A percentile compares a stretch with the other conserved stretches of the same genome.
phyloP scores from a whole-genome alignment of 305 asterid genomes.

The Fraxinus baroniana region DNA sequence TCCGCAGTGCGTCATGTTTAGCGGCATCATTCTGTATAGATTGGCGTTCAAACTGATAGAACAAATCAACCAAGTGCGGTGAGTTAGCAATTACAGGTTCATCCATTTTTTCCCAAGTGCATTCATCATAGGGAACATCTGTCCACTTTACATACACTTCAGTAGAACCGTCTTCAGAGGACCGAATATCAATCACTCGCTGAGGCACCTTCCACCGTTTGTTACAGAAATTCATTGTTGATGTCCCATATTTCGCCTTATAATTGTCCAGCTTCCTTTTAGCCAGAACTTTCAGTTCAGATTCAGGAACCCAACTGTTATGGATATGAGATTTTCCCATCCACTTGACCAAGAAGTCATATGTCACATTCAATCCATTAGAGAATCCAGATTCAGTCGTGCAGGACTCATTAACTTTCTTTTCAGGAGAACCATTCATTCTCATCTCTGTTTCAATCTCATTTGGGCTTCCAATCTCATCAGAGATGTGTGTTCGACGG shows the following conservation, averaged over 20 bases:
- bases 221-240: slow-evolving; percentile 65
- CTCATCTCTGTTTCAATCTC: slow-evolving; percentile 35
- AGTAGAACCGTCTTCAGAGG: slow-evolving; percentile 55
- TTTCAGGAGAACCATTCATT: slow-evolving; percentile 31
- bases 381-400: slow-evolving; percentile 35
- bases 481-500: slow-evolving; percentile 24
- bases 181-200: slow-evolving; percentile 68
- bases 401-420: slow-evolving; percentile 40
- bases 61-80: slow-evolving; percentile 63
- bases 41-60: slow-evolving; percentile 68
- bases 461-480: slow-evolving; percentile 44
- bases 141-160: slow-evolving; percentile 88
- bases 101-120: slow-evolving; percentile 93
- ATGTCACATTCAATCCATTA: slow-evolving; percentile 35
- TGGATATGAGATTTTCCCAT: slow-evolving; percentile 93
- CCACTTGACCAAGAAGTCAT: slow-evolving; percentile 94
- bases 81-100: slow-evolving; percentile 68
- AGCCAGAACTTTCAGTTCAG: slow-evolving; percentile 74
- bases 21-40: slow-evolving; percentile 53
- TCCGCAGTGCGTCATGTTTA: slow-evolving; percentile 43
- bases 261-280: slow-evolving; percentile 88
- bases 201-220: slow-evolving; percentile 93
- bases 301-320: slow-evolving; percentile 83
- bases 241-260: slow-evolving; percentile 79
- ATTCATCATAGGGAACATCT: slow-evolving; percentile 86